Evolutionary conservation across 345 rosid species (phyloP).

Genomic region (Corymbia maculata): DNA sequence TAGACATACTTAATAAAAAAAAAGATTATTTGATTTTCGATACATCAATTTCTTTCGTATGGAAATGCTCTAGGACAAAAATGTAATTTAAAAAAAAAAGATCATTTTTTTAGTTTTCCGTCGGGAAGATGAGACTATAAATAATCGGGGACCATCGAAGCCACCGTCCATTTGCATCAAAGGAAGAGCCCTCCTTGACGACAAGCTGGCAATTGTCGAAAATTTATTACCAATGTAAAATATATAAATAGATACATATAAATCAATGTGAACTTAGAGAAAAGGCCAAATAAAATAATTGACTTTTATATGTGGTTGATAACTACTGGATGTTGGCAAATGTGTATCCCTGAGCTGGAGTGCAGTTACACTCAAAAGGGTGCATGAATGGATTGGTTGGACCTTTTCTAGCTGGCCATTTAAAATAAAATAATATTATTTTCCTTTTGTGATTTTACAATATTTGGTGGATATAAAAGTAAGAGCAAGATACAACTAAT

Average conservation of each 20-base stretch:
- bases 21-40: background rate
- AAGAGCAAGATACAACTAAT: background rate
- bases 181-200: slow-evolving; percentile 3
- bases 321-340: background rate
- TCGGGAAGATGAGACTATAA: background rate
- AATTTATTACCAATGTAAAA: background rate
- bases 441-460: background rate
- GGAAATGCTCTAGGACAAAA: background rate
- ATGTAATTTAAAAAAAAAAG: too few relatives aligned
- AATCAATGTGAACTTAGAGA: background rate
- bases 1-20: background rate
- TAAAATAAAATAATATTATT: background rate
- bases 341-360: background rate
- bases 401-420: background rate
- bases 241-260: background rate
- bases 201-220: background rate
- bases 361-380: background rate
- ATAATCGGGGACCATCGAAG: background rate
- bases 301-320: background rate
- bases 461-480: background rate
- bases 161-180: background rate
- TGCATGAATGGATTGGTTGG: background rate
- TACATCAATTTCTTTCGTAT: background rate
- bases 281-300: background rate
- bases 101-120: background rate